Evolutionary conservation across 148 eudicot species (phyloP).

Genomic region (Chenopodium suecicum): DNA sequence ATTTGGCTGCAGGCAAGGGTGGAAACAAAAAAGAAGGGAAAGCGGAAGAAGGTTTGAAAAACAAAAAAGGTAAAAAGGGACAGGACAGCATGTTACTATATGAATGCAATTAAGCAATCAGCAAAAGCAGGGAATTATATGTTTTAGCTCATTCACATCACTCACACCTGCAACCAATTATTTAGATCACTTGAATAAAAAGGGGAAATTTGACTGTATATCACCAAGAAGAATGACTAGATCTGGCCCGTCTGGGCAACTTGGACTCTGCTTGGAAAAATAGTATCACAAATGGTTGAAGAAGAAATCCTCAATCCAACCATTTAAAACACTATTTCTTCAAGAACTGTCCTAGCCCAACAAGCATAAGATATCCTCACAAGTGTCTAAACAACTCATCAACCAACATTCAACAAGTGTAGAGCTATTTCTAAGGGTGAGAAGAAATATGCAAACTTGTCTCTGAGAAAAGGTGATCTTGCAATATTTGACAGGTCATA

Average conservation of each 20-base stretch:
- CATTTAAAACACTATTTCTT: constrained; percentile 47
- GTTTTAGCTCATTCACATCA: neutral
- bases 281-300: constrained; percentile 44
- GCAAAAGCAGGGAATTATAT: neutral
- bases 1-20: constrained; percentile 4
- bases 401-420: constrained; percentile 14
- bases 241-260: constrained; percentile 20
- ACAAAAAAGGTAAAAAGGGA: neutral
- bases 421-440: constrained; percentile 13
- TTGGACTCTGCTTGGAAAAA: constrained; percentile 41
- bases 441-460: neutral
- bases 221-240: constrained; percentile 22
- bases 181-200: constrained; percentile 12
- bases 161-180: constrained; percentile 18
- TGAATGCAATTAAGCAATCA: neutral
- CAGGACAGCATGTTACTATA: neutral
- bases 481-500: neutral
- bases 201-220: constrained; percentile 2
- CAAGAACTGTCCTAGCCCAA: constrained; percentile 42
- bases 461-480: constrained; percentile 8
- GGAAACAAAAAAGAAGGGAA: neutral
- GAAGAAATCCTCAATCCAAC: constrained; percentile 40
- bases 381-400: neutral
- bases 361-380: constrained; percentile 10
- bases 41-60: neutral